Conservation (phyloP, 164 flowering plant species). For the Magnolia sinica region DNA sequence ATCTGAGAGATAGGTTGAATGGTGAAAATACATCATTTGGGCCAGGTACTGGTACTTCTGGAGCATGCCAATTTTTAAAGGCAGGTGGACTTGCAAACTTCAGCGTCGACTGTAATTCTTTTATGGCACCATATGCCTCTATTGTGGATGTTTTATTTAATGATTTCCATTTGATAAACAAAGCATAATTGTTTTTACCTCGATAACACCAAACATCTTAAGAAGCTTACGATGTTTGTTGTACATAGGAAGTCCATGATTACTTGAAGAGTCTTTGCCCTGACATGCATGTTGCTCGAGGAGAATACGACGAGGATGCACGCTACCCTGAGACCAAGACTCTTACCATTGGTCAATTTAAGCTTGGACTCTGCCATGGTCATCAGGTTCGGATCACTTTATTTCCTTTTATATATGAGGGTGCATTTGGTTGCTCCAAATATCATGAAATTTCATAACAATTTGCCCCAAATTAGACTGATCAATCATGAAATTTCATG, state of each 20-base stretch:
- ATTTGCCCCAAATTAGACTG: neutral
- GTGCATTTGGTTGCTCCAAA: neutral
- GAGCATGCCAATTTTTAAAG: too few species aligned
- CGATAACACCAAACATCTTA: too few species aligned
- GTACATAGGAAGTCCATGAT: slow-evolving; percentile 76
- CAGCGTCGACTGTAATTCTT: neutral
- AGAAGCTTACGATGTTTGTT: too few species aligned
- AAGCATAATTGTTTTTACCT: too few species aligned
- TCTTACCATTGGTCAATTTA: slow-evolving; percentile 88
- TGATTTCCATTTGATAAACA: neutral
- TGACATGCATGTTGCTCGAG: slow-evolving; percentile 76
- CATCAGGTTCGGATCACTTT: slow-evolving; percentile 65
- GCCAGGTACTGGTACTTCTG: too few species aligned
- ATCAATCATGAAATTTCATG: neutral
- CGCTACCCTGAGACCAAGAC: slow-evolving; percentile 87
- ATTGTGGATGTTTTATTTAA: neutral
- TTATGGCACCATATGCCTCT: neutral
- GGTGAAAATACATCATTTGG: too few species aligned
- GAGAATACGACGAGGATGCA: slow-evolving; percentile 89
- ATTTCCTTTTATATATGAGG: neutral
- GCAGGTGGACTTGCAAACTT: neutral
- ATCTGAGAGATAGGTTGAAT: too few species aligned
- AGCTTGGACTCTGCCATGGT: slow-evolving; percentile 93
- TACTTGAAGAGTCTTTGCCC: slow-evolving; percentile 88
- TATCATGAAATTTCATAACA: neutral